Evolutionary conservation across 352 stramenopile genomes (phyloP), one percentile per base, ranked within the genome.

Genomic region (Achlya hypogyna): DNA sequence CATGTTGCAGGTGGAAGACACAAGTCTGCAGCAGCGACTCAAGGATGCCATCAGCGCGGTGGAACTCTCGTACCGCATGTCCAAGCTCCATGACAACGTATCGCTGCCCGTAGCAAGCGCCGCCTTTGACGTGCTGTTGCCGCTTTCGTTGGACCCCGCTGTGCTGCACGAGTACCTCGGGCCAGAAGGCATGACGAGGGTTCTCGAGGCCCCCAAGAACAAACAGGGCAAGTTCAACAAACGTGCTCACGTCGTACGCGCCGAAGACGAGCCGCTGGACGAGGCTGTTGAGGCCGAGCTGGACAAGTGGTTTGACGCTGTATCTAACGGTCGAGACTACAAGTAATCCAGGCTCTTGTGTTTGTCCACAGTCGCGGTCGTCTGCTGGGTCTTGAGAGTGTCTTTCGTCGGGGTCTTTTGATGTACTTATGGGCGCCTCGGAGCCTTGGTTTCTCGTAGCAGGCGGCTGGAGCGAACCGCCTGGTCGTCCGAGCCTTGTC

Each of bases 41-140:
- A 90, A 91, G 74, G 74, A 81, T 51, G 69, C 69, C 29, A 91
- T 93, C 71, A 85, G 78, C 64, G 74, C 67, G n/a, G 77, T 93
- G 18, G 84, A 93, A 73, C 78, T 73, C n/a, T 84, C 79, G n/a
- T 84, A 89, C 42, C 78, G 81, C 20, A 84, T 90, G 54, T 79
- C 85, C 8, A 87, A 89, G 63, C 78, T 93, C 3, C 69, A 84
- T 31, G 63, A 75, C 29, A 71, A 74, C 31, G 71, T 88, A 51
- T 35, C 69, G 14, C 67, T 93, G n/a, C 82, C 84, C 0, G 35
- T 87, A 2, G 62, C 75, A 10, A 20, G 42, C 9, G 29, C 31
- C 12, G 28, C 14, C 12, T 38, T 67, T 4, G 22, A n/a, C n/a
- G 49, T 67, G 20, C 14, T 27, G 4, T 38, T 58, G 29, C 60